Base-by-base conservation (phyloP, 805 yeast species). In the Metschnikowia colocasiae region DNA sequence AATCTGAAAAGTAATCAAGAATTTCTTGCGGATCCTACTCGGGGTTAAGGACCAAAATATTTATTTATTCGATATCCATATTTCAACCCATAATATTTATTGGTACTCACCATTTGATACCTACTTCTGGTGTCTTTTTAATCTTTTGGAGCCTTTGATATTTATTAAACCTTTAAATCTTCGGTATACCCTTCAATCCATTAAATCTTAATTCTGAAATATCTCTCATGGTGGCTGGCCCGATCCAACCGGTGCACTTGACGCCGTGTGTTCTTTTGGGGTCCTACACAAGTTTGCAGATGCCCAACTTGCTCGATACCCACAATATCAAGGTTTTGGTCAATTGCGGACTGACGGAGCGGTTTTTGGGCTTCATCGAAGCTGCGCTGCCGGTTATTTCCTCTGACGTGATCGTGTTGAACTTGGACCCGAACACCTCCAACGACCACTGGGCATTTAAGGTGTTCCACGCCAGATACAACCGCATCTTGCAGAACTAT, bases 401-500 rank as follows among this genome's bases (percentile, higher is more conserved):
- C 3, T 63, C 73, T 1, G 73, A 71, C 50, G 62, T 69, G 47
- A 61, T 71, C 7, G 59, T 71, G 20, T 53, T 71, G 22, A 64
- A 65, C 36, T 58, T 71, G 50, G 76, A 71, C 54, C 71, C 73
- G 6, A 45, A 58, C 31, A 49, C 48, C 38, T 55, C 56, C 36
- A 45, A 46, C 25, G 50, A 43, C 12, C 60, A 62, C 36, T 59
- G 55, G 36, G 48, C 61, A 22, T 56, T 63, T 35, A 48, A 55
- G 36, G 64, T 64, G 38, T 68, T 67, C 51, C 55, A 54, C 36
- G 27, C 31, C 16, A 58, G 61, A 35, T 71, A 60, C 52, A 69
- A 67, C 48, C 59, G 61, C 40, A 60, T 69, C 13, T 55, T 71
- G 41, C 73, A 67, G 44, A 70, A 71, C 53, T 71, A 67, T 54